A percentile compares a stretch with the other conserved stretches of the same genome.
These are phyloP conservation scores for Fraxinus paxiana DNA, from an alignment of 305 asterid species.

Conservation along the genomic window DNA sequence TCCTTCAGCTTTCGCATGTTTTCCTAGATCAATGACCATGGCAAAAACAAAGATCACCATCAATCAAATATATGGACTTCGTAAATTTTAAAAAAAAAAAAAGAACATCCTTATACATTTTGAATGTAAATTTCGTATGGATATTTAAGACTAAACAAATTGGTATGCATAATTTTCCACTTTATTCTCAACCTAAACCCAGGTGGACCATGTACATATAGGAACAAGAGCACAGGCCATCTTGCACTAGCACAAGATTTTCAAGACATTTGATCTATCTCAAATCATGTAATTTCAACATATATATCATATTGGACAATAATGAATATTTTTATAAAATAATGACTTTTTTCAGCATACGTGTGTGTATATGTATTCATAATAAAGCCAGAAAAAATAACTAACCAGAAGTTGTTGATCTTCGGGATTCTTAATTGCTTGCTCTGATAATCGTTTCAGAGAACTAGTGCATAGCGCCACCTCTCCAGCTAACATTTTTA, in stretches of 20 bases:
- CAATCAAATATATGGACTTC: slow-evolving; percentile 10
- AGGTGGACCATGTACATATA: slow-evolving; percentile 10
- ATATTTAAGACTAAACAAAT: neutral
- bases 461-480: slow-evolving; percentile 74
- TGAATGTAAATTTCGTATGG: neutral
- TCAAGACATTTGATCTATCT: neutral
- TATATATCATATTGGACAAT: neutral
- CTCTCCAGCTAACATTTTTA: slow-evolving; percentile 85
- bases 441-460: slow-evolving; percentile 65
- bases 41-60: slow-evolving; percentile 21
- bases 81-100: neutral
- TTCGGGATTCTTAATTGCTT: slow-evolving; percentile 56
- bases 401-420: slow-evolving; percentile 60
- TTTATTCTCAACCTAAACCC: slow-evolving; percentile 9
- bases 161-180: neutral
- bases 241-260: slow-evolving; percentile 10
- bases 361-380: neutral
- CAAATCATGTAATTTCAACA: neutral
- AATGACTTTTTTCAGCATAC: neutral
- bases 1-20: slow-evolving; percentile 56
- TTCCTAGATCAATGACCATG: slow-evolving; percentile 43
- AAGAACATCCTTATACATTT: neutral
- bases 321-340: neutral
- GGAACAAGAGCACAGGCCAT: slow-evolving; percentile 3
- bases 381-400: neutral